Evolutionary conservation across 768 basidiomycete genomes (phyloP), one percentile per base, ranked within the genome.

Genomic region (Hericium alpestre): DNA sequence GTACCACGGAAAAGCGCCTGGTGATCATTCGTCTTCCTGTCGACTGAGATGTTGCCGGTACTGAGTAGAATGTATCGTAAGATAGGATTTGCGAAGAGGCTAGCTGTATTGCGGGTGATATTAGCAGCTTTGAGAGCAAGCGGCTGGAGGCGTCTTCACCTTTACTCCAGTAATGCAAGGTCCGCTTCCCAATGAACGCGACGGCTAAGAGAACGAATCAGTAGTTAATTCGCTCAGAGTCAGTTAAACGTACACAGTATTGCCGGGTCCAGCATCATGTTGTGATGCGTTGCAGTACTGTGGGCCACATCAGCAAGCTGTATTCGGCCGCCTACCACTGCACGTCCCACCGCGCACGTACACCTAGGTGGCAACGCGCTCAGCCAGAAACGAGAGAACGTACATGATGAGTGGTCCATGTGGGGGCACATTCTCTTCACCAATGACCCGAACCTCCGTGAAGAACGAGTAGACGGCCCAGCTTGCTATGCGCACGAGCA

Each of bases 11-110:
- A 94, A 16, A 98, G 76, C 18, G 81, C 79, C 65, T 88, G 87
- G 56, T 92, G 86, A 72, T 99, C 93, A 73, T 91, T 92, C 59
- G 81, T 90, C 73, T 90, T 93, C 59, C 96, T 82, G 70, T 96
- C 94, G 38, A 98, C 95, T 22, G 95, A 93, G 61, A 99, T 94
- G 70, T 96, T 96, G n/a, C 96, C 94, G 2, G 95, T 88, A 59
- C 88, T 87, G 54, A 80, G 80, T 9, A 98, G 76, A 58, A 98
- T 79, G 61, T 82, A 84, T 25, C 79, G 77, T 56, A 86, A 73
- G 10, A 82, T 69, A 2, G 90, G 90, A 67, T 96, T 87, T 16
- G 73, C 79, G 69, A 95, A 98, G 48, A 99, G 74, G 50, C 82
- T 79, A 22, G 87, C 87, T 62, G 41, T 46, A 51, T 18, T 38